Conservation (phyloP, 495 filamentous ascomycete genomes). For the Neurospora intermedia region DNA sequence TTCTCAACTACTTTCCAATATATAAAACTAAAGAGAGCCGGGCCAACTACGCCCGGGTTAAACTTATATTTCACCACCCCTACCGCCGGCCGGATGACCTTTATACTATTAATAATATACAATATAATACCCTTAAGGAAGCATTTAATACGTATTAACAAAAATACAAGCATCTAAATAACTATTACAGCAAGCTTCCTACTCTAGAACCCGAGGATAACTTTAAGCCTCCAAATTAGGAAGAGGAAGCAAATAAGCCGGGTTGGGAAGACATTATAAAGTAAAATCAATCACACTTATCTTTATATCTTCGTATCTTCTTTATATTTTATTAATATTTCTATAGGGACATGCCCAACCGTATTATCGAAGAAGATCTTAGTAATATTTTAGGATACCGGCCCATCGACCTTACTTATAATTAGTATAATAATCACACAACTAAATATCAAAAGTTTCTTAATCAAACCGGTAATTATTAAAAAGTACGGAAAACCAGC, state of each 20-base stretch:
- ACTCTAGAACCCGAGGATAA: not conserved
- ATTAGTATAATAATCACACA: no score
- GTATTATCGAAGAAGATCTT: no score
- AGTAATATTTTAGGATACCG: no score
- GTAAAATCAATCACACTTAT: not conserved
- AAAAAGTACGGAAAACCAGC: no score
- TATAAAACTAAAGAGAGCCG: not conserved
- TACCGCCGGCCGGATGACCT: not conserved
- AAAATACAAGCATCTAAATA: not conserved
- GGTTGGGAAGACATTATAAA: not conserved
- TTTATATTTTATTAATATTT: no score
- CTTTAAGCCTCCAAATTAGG: not conserved
- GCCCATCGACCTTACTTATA: no score
- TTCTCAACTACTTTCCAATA: not conserved
- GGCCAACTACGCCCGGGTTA: not conserved
- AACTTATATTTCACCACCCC: not conserved
- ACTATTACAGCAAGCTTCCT: not conserved
- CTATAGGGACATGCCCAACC: no score
- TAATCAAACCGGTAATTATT: no score
- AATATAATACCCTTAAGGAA: not conserved
- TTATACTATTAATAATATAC: not conserved
- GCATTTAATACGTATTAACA: not conserved
- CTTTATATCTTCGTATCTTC: no score
- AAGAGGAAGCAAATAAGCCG: not conserved
- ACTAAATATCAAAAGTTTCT: no score